Base-by-base conservation (phyloP, 2,329 filamentous ascomycete genomes). In the Botrytis pseudocinerea region DNA sequence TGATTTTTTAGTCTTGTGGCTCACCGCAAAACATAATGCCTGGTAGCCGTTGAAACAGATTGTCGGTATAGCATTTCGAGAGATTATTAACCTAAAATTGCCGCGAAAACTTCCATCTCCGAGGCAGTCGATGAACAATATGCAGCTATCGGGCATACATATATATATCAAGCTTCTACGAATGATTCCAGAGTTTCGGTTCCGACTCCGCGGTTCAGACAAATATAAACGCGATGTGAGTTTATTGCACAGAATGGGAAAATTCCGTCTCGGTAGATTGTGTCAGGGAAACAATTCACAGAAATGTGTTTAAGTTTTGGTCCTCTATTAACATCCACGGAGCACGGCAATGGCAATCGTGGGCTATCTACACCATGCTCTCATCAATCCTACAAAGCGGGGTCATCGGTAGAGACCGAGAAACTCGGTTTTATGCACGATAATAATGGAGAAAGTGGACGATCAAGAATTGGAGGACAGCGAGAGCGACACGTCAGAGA, bases 401-500 rank as follows among this genome's bases (percentile, higher is more conserved):
- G 25, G 65, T 32, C 48, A 54, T 40, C 35, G 48, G 63, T 44
- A 65, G 63, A 48, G 20, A 57, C 65, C 35, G 65, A 54, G 48
- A 68, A 68, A 57, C n/a, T 68, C 65, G 35, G 65, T 68, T 68
- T 57, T 28, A 68, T 42, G 65, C 48, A 68, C 46, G 32, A 54
- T 66, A 65, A 65, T 68, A 68, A 68, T 68, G 48, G 65, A 68
- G 48, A 57, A 42, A 68, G 48, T 68, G 65, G 65, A 51, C 65
- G 18, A 57, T 40, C 65, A 68, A 42, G 48, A 68, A 57, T 68
- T 28, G 35, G 25, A 68, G 48, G 48, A 68, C 65, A 68, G 20
- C 65, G 54, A 68, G n/a, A 51, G 65, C 65, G 65, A 68, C 48
- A 68, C 65, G 65, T 68, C 65, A 68, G 65, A 68, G 65, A 57